These are phyloP conservation scores for Guyanaporus albipodus DNA, from an alignment of 768 basidiomycete species.

Conservation along the genomic window DNA sequence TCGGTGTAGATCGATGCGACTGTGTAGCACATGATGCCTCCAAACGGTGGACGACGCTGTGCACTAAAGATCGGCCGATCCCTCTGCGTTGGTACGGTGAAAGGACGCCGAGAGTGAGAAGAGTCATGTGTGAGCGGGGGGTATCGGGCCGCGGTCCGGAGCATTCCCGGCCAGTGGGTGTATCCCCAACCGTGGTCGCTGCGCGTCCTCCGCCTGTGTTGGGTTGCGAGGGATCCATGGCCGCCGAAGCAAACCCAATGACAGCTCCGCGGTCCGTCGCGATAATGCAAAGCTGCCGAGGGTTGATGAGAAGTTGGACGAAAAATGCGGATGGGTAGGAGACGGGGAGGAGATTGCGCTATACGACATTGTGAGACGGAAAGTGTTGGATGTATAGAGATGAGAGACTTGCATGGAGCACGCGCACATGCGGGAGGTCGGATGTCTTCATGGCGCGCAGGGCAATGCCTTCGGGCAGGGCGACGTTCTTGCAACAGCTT, in stretches of 20 bases:
- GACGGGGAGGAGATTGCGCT: conserved; percentile 26
- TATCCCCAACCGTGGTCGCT: too few species aligned
- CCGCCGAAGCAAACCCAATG: conserved; percentile 30
- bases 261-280: conserved; percentile 20
- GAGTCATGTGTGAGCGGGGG: conserved; percentile 14
- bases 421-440: conserved; percentile 26
- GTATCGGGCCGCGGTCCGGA: conserved; percentile 6
- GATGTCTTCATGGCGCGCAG: conserved; percentile 29
- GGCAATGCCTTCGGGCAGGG: conserved; percentile 6
- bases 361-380: conserved; percentile 4
- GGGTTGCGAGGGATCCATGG: conserved; percentile 6
- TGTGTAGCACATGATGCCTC: conserved; percentile 7
- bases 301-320: conserved; percentile 29
- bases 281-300: conserved; percentile 28
- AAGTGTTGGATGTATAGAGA: not conserved
- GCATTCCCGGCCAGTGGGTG: not conserved
- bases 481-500: not conserved
- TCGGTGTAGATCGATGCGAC: not conserved
- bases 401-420: conserved; percentile 21
- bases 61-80: conserved; percentile 29
- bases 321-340: conserved; percentile 31
- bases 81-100: conserved; percentile 26
- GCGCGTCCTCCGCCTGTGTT: not conserved
- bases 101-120: conserved; percentile 31
- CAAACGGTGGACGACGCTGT: conserved; percentile 25